phyloP scores from a whole-genome alignment of 768 basidiomycete species.

The Chalciporus piperatus region DNA sequence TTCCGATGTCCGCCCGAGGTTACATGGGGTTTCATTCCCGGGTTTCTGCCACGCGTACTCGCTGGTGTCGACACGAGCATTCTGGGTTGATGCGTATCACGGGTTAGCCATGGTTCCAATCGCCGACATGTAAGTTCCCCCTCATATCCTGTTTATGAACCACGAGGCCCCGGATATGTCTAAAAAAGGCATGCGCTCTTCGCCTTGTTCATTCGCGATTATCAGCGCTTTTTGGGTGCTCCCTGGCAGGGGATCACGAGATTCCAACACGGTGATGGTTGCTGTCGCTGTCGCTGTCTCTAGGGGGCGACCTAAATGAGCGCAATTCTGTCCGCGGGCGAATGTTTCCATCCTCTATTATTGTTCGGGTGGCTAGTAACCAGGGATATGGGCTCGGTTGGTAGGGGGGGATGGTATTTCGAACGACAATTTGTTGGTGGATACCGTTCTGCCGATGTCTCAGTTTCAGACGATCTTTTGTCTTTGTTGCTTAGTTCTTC shows the following conservation, averaged over 20 bases:
- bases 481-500: neutral
- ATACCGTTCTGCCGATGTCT: neutral
- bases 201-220: constrained; percentile 5
- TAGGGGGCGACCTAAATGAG: neutral
- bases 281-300: neutral
- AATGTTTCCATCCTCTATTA: neutral
- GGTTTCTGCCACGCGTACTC: constrained; percentile 41
- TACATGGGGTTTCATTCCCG: constrained; percentile 19
- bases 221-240: neutral
- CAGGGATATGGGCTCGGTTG: neutral
- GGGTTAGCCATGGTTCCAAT: constrained; percentile 81
- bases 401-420: neutral
- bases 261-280: constrained; percentile 9
- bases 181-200: constrained; percentile 9
- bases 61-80: constrained; percentile 79
- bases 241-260: constrained; percentile 11
- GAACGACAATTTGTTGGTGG: neutral
- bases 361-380: neutral
- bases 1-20: constrained; percentile 1
- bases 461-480: neutral
- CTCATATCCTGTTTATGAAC: constrained; percentile 4
- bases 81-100: constrained; percentile 80
- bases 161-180: constrained; percentile 17
- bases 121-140: constrained; percentile 66
- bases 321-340: neutral